These are phyloP conservation scores for Aspergillus japonicus DNA, from an alignment of 2,329 filamentous ascomycete genomes.

Conservation along the genomic window DNA sequence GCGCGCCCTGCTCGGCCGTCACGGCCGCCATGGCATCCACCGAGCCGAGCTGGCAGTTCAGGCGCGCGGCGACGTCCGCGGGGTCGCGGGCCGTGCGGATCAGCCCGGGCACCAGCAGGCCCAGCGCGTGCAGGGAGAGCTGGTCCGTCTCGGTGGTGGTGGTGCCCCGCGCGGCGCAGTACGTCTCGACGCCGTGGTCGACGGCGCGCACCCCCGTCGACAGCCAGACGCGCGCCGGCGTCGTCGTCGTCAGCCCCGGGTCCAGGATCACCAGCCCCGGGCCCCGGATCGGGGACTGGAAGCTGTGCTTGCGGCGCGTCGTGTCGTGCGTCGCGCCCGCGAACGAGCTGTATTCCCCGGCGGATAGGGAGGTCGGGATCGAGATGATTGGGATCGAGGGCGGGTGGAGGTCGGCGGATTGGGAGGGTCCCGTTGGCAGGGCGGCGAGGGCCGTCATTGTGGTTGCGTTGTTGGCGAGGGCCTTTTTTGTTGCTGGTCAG, in stretches of 20 bases:
- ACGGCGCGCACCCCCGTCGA: constrained; percentile 58
- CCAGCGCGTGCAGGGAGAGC: constrained; percentile 41
- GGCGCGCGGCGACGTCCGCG: constrained; percentile 43
- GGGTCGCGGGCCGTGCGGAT: constrained; percentile 41
- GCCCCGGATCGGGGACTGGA: constrained; percentile 40
- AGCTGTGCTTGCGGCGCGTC: constrained; percentile 39
- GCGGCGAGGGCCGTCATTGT: constrained; percentile 41
- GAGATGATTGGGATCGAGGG: constrained; percentile 37
- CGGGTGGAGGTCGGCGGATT: constrained; percentile 19
- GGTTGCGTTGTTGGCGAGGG: constrained; percentile 49
- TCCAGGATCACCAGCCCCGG: constrained; percentile 58
- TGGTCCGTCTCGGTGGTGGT: constrained; percentile 37
- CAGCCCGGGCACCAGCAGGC: constrained; percentile 44
- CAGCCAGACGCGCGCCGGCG: constrained; percentile 45
- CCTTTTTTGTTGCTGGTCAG: constrained; percentile 23
- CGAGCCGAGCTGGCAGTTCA: constrained; percentile 53
- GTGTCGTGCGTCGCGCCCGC: constrained; percentile 41
- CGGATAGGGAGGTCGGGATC: constrained; percentile 45
- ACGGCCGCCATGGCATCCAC: constrained; percentile 53
- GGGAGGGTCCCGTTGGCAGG: constrained; percentile 29
- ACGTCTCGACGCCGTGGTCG: constrained; percentile 59
- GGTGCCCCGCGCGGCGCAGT: constrained; percentile 44
- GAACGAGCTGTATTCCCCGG: constrained; percentile 44
- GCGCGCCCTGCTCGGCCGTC: constrained; percentile 31
- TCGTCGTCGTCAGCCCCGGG: constrained; percentile 57